phyloP scores from a whole-genome alignment of 73 alveolate species.

The Paramecium bursaria region DNA sequence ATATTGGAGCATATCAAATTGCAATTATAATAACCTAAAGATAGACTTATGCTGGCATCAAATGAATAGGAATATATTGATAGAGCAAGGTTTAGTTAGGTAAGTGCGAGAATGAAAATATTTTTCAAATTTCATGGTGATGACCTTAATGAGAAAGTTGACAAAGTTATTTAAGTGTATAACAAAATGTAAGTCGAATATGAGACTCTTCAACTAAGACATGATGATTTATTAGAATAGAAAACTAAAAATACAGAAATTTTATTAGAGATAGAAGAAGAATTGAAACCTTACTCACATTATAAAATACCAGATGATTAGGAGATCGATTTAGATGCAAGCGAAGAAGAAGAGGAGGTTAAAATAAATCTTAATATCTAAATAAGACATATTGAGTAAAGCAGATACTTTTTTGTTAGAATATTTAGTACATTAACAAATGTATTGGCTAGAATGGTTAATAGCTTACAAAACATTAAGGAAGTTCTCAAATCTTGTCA shows the following conservation, averaged over 20 bases:
- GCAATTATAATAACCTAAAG: slow-evolving; percentile 21
- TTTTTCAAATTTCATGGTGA: slow-evolving; percentile 47
- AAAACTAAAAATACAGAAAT: slow-evolving; percentile 19
- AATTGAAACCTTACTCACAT: background rate
- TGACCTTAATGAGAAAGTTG: background rate
- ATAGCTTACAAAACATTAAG: slow-evolving; percentile 2
- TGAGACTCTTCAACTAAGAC: background rate
- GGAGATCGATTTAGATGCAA: slow-evolving; percentile 24
- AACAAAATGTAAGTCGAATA: slow-evolving; percentile 18
- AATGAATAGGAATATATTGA: slow-evolving; percentile 44
- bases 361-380: background rate
- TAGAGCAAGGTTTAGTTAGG: slow-evolving; percentile 57
- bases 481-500: slow-evolving; percentile 41
- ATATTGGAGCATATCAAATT: slow-evolving; percentile 4
- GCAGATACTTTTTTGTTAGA: slow-evolving; percentile 38
- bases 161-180: slow-evolving; percentile 30
- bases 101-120: slow-evolving; percentile 41
- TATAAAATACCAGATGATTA: slow-evolving; percentile 17
- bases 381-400: slow-evolving; percentile 2
- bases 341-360: slow-evolving; percentile 12
- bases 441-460: slow-evolving; percentile 21
- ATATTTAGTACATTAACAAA: slow-evolving; percentile 46
- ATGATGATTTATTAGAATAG: slow-evolving; percentile 15
- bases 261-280: background rate
- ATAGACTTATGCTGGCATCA: background rate